Base-by-base conservation (phyloP, 1,284 basidiomycete genomes). In the Ceratobasidium sp. region DNA sequence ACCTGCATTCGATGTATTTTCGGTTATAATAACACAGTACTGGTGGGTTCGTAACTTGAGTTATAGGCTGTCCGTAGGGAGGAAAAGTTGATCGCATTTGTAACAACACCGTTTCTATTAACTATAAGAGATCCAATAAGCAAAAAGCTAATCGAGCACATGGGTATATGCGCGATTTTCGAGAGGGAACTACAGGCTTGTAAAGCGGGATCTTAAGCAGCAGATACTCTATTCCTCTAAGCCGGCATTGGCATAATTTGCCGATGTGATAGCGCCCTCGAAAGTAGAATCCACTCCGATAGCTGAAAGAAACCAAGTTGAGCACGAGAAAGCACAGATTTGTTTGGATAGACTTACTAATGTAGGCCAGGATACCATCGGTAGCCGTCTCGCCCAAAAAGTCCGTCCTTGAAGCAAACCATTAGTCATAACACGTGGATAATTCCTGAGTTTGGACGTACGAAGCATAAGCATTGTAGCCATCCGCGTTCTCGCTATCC, bases 401-500 rank as follows among this genome's bases (percentile, higher is more conserved):
- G 13, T 73, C 57, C 8, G 69, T 62, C 40, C 69, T 73, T 5
- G 15, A 11, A 51, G 32, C 22, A 29, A 34, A 7, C 15, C 11
- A 17, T 65, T 4, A 65, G 43, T 37, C n/a, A 49, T 49, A 13
- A 25, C 29, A 25, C 19, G n/a, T 25, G 6, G 13, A 25, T 65
- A 49, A 22, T 1, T 11, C 19, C 25, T 22, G 13, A 15, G 49
- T 19, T 34, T 2, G 34, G 19, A 65, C 62, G 44, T n/a, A 65
- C 62, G 62, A 65, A 29, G 62, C 62, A 65, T 65, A 81, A 22
- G 81, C 82, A 71, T 82, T 82, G 68, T 82, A 81, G 2, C 82
- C 82, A 61, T 80, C 81, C 11, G 81, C 69, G 37, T 80, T 80
- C 52, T 80, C 82, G 37, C 79, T 68, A 17, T 76, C 77, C 19